Evolutionary conservation across 2,329 filamentous ascomycete genomes (phyloP).

Genomic region (Passalora sequoiae): DNA sequence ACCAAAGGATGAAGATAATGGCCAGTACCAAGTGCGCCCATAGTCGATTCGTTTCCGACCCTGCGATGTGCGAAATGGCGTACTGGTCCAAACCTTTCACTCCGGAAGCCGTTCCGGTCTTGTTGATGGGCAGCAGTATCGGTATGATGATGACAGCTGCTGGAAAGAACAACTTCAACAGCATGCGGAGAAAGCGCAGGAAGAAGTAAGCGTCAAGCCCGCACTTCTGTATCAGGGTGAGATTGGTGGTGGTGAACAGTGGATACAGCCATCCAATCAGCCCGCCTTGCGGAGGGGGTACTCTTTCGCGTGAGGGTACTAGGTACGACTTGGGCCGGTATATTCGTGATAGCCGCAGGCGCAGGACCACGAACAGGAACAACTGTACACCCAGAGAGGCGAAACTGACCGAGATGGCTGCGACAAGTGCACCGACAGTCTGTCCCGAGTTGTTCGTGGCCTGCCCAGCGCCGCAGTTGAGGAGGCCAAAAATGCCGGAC

Average conservation of each 20-base stretch:
- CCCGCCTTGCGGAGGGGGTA: constrained; percentile 62
- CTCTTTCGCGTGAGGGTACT: constrained; percentile 78
- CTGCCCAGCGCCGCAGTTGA: constrained; percentile 12
- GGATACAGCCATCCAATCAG: constrained; percentile 51
- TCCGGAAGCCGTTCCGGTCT: constrained; percentile 54
- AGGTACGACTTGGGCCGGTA: constrained; percentile 87
- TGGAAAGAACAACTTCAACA: constrained; percentile 88
- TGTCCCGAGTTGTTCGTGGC: constrained; percentile 25
- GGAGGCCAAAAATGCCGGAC: not conserved
- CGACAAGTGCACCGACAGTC: constrained; percentile 34
- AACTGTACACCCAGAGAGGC: constrained; percentile 46
- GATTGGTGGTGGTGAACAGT: constrained; percentile 64
- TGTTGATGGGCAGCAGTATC: constrained; percentile 81
- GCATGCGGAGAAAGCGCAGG: constrained; percentile 77
- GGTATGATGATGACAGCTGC: constrained; percentile 74
- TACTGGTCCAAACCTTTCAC: constrained; percentile 69
- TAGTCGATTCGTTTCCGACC: constrained; percentile 38
- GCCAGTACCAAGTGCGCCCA: constrained; percentile 82
- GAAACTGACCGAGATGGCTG: constrained; percentile 34
- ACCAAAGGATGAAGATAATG: constrained; percentile 71
- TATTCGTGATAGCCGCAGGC: constrained; percentile 73
- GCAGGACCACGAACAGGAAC: constrained; percentile 67
- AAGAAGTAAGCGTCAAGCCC: constrained; percentile 98
- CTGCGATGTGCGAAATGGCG: constrained; percentile 79
- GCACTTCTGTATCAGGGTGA: constrained; percentile 89